phyloP scores from a whole-genome alignment of 495 filamentous ascomycete genomes.

The Hypoxylon perforatum region DNA sequence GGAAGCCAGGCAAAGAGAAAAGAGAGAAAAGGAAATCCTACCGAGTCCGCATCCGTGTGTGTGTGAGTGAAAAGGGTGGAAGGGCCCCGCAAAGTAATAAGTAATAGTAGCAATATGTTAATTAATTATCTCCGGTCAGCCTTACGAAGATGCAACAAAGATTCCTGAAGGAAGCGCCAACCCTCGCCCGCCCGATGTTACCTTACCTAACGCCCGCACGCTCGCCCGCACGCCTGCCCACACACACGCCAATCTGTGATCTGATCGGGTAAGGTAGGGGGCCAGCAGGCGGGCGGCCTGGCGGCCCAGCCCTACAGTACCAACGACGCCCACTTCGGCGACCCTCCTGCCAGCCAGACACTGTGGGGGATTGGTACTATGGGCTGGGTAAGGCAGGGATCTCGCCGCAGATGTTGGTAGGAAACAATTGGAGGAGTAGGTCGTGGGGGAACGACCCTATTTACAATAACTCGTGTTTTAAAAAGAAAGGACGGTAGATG shows the following conservation, averaged over 20 bases:
- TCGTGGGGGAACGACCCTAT: background rate
- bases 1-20: constrained; percentile 3
- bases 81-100: no score
- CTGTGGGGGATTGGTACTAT: background rate
- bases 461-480: background rate
- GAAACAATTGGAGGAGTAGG: background rate
- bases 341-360: background rate
- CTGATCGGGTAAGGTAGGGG: constrained; percentile 10
- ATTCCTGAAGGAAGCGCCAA: constrained; percentile 28
- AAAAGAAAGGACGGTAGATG: background rate
- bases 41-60: background rate
- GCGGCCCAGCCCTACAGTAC: background rate
- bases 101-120: background rate
- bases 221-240: background rate
- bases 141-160: constrained; percentile 26
- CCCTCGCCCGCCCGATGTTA: constrained; percentile 9
- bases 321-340: background rate
- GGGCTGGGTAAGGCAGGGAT: background rate
- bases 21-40: background rate
- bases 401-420: background rate
- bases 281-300: no score
- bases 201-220: background rate
- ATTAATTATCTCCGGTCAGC: constrained; percentile 29
- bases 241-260: constrained; percentile 20
- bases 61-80: background rate